Evolutionary conservation across 257 asterid species (phyloP).

Genomic region (Cruciata laevipes): DNA sequence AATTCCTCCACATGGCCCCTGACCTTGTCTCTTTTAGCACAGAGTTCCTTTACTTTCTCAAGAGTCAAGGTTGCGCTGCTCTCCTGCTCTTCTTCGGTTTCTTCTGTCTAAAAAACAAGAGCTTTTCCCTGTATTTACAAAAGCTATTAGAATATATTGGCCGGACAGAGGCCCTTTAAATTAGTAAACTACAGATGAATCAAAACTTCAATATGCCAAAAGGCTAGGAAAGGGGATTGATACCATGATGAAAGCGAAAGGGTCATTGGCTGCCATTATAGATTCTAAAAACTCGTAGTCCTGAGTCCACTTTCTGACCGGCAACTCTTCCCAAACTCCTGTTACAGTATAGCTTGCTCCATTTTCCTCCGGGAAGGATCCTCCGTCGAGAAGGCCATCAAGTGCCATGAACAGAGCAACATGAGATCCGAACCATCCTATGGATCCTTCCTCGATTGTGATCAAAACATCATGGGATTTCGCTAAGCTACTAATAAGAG

Average conservation of each 20-base stretch:
- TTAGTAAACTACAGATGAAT: conserved; percentile 24
- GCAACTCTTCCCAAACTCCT: conserved; percentile 82
- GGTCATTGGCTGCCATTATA: conserved; percentile 68
- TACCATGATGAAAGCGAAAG: conserved; percentile 85
- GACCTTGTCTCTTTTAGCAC: conserved; percentile 60
- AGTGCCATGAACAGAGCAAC: conserved; percentile 92
- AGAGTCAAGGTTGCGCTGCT: conserved; percentile 58
- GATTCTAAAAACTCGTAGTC: conserved; percentile 89
- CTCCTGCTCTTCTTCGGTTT: conserved; percentile 47
- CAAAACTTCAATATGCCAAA: not conserved
- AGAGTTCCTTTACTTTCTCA: conserved; percentile 72
- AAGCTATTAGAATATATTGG: too few relatives aligned
- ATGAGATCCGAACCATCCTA: conserved; percentile 97
- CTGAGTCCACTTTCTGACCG: conserved; percentile 83
- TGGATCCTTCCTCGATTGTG: conserved; percentile 94
- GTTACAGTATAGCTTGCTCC: conserved; percentile 55
- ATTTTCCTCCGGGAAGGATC: too few relatives aligned
- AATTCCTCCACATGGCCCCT: conserved; percentile 52
- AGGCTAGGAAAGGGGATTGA: not conserved
- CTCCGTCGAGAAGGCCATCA: conserved; percentile 90
- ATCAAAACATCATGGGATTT: conserved; percentile 77
- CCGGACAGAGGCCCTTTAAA: too few relatives aligned
- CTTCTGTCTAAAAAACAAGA: too few relatives aligned
- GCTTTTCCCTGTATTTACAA: too few relatives aligned
- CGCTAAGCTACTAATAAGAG: conserved; percentile 68